A percentile compares a stretch with the other conserved stretches of the same genome.
These are phyloP conservation scores for Ceratocystis ficicola DNA, from an alignment of 2,329 filamentous ascomycete species.

Conservation along the genomic window DNA sequence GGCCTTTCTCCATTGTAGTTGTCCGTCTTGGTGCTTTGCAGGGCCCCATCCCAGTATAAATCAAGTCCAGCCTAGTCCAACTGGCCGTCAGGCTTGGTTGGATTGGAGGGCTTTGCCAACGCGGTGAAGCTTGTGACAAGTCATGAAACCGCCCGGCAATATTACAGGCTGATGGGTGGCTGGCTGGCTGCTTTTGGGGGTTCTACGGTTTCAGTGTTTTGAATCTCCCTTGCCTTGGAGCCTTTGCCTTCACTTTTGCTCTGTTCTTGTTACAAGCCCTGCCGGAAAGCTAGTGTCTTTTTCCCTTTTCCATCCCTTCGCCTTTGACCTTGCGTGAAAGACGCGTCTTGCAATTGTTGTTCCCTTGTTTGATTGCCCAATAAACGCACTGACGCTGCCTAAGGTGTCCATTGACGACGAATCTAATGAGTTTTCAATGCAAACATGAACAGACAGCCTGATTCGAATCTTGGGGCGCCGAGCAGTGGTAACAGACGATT, in stretches of 20 bases:
- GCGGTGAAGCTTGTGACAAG: constrained; percentile 5
- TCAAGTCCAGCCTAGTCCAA: no score
- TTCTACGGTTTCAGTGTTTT: neutral
- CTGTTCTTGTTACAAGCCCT: neutral
- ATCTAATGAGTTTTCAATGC: neutral
- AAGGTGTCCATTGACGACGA: neutral
- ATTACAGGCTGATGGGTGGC: neutral
- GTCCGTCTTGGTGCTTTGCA: no score
- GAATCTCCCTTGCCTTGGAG: neutral
- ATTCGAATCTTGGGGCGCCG: no score
- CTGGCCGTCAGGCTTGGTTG: neutral
- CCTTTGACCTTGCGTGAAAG: neutral
- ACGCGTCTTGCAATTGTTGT: neutral
- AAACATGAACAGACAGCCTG: no score
- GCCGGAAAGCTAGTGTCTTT: neutral
- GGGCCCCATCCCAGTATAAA: no score
- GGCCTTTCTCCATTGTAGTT: neutral
- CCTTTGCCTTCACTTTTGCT: neutral
- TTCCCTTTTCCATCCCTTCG: neutral
- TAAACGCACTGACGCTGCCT: neutral
- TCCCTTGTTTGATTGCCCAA: neutral
- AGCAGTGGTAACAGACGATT: no score
- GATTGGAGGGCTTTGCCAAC: no score
- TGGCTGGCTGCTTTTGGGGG: neutral
- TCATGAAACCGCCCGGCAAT: constrained; percentile 6